Percentiles rank a stretch among this genome's conserved stretches.
These are phyloP conservation scores for Mrakia blollopis DNA, from an alignment of 768 basidiomycete genomes.

Conservation along the genomic window DNA sequence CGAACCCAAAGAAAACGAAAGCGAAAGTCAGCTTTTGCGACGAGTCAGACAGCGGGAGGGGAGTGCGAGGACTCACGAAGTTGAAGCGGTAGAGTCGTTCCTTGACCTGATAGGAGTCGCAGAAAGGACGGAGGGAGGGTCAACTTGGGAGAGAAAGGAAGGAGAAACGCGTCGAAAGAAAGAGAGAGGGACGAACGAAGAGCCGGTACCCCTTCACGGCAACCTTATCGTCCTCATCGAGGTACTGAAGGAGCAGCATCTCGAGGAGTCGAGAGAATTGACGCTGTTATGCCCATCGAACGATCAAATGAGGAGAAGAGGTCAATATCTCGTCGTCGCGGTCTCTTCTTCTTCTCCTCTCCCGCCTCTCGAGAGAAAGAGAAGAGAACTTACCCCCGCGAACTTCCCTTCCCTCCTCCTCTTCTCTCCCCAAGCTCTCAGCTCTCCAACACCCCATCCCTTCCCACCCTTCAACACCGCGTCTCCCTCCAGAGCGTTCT, in stretches of 20 bases:
- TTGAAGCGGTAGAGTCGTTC: constrained; percentile 93
- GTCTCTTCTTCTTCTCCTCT: no score
- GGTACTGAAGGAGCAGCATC: constrained; percentile 72
- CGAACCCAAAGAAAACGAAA: background rate
- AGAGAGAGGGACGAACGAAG: constrained; percentile 32
- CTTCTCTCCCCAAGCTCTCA: constrained; percentile 46
- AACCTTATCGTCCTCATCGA: constrained; percentile 59
- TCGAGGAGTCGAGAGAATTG: constrained; percentile 90
- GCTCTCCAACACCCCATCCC: constrained; percentile 54
- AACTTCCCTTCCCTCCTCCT: constrained; percentile 82
- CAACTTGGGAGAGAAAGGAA: background rate
- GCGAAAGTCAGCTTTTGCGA: background rate
- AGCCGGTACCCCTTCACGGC: constrained; percentile 66
- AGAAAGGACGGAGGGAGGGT: background rate
- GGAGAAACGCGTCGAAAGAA: background rate
- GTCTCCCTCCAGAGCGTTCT: constrained; percentile 41
- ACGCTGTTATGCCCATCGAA: constrained; percentile 63
- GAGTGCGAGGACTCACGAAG: constrained; percentile 60
- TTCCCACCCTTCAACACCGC: background rate
- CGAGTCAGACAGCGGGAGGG: background rate
- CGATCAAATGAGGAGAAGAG: no score
- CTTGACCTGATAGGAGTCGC: constrained; percentile 59
- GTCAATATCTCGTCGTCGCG: no score
- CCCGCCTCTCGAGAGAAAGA: no score
- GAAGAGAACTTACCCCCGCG: constrained; percentile 73